Conservation (phyloP, 495 filamentous ascomycete genomes). For the Podospora conica region DNA sequence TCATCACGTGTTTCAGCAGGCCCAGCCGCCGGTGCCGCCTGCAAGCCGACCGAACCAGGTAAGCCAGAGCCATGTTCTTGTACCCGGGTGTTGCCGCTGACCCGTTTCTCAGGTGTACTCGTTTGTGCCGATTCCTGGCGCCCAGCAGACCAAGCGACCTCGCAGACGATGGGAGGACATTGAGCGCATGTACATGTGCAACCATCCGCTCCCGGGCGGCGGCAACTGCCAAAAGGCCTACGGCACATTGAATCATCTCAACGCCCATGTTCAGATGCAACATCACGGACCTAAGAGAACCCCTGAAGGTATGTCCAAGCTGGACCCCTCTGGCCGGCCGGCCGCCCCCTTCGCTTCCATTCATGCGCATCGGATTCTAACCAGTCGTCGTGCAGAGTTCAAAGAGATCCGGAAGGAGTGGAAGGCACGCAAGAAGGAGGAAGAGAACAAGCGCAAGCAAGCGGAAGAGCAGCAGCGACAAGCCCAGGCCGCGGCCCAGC, state of each 20-base stretch:
- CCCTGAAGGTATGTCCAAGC: constrained; percentile 75
- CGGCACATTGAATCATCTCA: constrained; percentile 91
- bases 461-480: constrained; percentile 81
- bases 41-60: constrained; percentile 66
- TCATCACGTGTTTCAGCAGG: constrained; percentile 47
- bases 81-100: constrained; percentile 8
- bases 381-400: constrained; percentile 60
- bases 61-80: constrained; percentile 34
- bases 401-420: constrained; percentile 99
- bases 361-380: background rate
- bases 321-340: too few species aligned
- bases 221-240: constrained; percentile 98
- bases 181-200: constrained; percentile 98
- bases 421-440: constrained; percentile 99
- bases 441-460: constrained; percentile 82
- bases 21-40: constrained; percentile 46
- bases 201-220: constrained; percentile 53
- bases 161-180: constrained; percentile 96
- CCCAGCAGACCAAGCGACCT: constrained; percentile 95
- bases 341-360: background rate
- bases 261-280: constrained; percentile 98
- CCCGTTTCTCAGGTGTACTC: constrained; percentile 71
- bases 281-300: constrained; percentile 88
- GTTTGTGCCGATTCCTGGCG: constrained; percentile 95
- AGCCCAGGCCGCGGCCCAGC: constrained; percentile 41